Conservation (phyloP, 768 basidiomycete species). For the Tylopilus rubrobrunneus region DNA sequence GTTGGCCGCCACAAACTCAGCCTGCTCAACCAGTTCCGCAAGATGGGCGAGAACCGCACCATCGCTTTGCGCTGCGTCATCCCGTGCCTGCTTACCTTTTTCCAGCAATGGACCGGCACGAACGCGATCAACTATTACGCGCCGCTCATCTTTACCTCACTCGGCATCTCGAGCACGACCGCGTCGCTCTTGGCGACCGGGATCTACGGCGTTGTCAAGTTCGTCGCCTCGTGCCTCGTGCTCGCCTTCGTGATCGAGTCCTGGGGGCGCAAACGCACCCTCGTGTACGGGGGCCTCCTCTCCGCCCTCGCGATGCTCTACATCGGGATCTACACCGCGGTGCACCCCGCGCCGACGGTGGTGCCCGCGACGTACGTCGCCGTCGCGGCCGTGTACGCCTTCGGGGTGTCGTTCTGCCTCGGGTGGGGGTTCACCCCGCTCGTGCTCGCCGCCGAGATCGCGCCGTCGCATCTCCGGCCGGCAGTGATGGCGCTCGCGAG, state of each 20-base stretch:
- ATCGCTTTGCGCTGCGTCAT: conserved; percentile 31
- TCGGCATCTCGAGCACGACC: no score
- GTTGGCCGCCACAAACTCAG: conserved; percentile 27
- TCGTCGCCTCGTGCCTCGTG: conserved; percentile 26
- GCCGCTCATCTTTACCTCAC: no score
- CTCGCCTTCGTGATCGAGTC: conserved; percentile 38
- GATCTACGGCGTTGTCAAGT: conserved; percentile 30
- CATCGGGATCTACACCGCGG: conserved; percentile 30
- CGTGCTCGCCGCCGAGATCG: conserved; percentile 33
- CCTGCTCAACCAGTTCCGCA: conserved; percentile 27
- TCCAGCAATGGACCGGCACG: conserved; percentile 40
- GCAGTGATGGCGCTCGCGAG: conserved; percentile 31
- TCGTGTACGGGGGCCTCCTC: conserved; percentile 33
- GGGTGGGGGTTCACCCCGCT: conserved; percentile 34
- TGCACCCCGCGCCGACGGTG: conserved; percentile 26
- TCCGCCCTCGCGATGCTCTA: conserved; percentile 35
- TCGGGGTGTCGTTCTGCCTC: conserved; percentile 34
- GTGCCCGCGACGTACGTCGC: conserved; percentile 32
- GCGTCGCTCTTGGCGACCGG: no score
- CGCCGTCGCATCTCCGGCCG: conserved; percentile 35
- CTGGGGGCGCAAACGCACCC: conserved; percentile 35
- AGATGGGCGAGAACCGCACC: conserved; percentile 32
- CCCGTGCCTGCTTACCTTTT: conserved; percentile 31
- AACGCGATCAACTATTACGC: conserved; percentile 40
- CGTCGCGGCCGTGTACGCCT: conserved; percentile 36